Base-by-base conservation (phyloP, 2,329 filamentous ascomycete species). In the Penicillium sp. region DNA sequence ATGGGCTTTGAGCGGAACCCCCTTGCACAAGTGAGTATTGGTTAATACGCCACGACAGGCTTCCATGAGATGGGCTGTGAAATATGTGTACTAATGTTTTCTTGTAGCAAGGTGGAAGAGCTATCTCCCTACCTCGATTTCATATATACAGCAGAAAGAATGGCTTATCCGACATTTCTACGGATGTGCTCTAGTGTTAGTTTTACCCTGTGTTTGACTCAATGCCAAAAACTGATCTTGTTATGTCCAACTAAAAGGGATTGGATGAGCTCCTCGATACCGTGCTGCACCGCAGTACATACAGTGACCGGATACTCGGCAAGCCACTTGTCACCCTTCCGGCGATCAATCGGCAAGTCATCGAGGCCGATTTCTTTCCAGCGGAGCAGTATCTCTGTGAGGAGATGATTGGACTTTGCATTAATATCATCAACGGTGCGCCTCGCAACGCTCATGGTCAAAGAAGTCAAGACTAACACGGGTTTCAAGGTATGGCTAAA, bases 1-100 rank as follows among this genome's bases (percentile, higher is more conserved):
- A 57, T 77, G 74, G 74, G 58, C 70, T 10, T 48, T 77, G 23
- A 71, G 61, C 7, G 74, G 74, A 14, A 77, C 74, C 0, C 74
- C 74, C 3, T 55, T 76, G 11, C 62, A 70, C 23, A 76, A 76
- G 67, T 71, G 63, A 51, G 61, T 4, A 38, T 2, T 7, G 26
- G 11, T n/a, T 18, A 9, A 14, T 8, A 10, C 18, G n/a, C n/a
- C n/a, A n/a, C n/a, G n/a, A n/a, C n/a, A n/a, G 3, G 16, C 26
- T 14, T 18, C 16, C 19, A 4, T 23, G 14, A 19, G 18, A 9
- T 14, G 11, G n/a, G 7, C 3, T 5, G 7, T 23, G n/a, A 39
- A n/a, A n/a, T 4, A 11, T 29, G 10, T 6, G 5, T 40, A 18
- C 27, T 47, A 29, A 43, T 4, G n/a, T 11, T 16, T 13, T 53